These are phyloP conservation scores for Heterobasidion annosum DNA, from an alignment of 1,284 basidiomycete species.

Conservation along the genomic window DNA sequence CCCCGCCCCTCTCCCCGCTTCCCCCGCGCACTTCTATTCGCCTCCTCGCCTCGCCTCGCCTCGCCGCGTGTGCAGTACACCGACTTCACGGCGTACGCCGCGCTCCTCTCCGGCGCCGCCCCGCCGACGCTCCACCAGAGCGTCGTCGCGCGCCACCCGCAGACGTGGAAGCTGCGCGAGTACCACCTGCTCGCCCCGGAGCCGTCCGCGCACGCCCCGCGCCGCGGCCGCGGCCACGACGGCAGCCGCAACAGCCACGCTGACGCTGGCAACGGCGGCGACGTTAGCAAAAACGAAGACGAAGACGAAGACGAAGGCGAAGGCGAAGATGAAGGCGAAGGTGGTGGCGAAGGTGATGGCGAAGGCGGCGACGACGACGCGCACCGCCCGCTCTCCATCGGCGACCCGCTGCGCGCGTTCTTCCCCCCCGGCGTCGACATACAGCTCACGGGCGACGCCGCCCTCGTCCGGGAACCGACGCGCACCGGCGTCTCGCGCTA, in stretches of 20 bases:
- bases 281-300: too few species aligned
- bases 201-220: conserved; percentile 1
- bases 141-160: conserved; percentile 58
- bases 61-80: conserved; percentile 41
- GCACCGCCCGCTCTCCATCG: conserved; percentile 19
- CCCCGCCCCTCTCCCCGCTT: background rate
- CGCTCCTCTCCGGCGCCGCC: conserved; percentile 51
- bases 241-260: too few species aligned
- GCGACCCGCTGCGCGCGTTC: conserved; percentile 36
- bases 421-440: conserved; percentile 40
- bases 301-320: too few species aligned
- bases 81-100: conserved; percentile 60
- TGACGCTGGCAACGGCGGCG: too few species aligned
- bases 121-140: conserved; percentile 48
- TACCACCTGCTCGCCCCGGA: conserved; percentile 40
- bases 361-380: background rate
- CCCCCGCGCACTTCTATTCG: background rate
- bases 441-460: conserved; percentile 32
- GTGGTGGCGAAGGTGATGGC: conserved; percentile 13
- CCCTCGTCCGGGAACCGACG: conserved; percentile 32
- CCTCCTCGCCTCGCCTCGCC: background rate
- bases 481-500: conserved; percentile 30
- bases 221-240: background rate
- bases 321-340: too few species aligned
- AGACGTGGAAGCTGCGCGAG: conserved; percentile 71